Percentiles rank a stretch among this genome's conserved stretches.
These are phyloP conservation scores for Basipetospora chlamydospora DNA, from an alignment of 2,329 filamentous ascomycete species.

Conservation along the genomic window DNA sequence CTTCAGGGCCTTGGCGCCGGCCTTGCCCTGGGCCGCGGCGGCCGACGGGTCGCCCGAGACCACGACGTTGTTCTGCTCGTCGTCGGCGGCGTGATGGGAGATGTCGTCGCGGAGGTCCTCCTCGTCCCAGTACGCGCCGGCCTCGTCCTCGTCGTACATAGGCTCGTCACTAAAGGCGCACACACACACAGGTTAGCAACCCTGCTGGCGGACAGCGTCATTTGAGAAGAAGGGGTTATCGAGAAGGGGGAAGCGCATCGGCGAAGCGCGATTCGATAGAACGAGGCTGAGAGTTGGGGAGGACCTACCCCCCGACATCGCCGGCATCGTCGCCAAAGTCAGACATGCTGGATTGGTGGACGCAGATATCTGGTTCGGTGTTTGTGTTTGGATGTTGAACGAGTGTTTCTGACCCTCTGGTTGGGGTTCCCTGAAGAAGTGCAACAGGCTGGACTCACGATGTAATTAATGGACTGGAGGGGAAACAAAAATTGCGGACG, in stretches of 20 bases:
- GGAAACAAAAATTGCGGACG: slow-evolving; percentile 4
- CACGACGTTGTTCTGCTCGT: slow-evolving; percentile 45
- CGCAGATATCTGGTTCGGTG: no score
- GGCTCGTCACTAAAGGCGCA: slow-evolving; percentile 43
- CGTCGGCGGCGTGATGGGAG: slow-evolving; percentile 35
- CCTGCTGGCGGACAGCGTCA: no score
- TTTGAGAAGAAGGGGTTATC: no score
- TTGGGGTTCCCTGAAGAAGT: slow-evolving; percentile 1
- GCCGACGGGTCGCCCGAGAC: slow-evolving; percentile 48
- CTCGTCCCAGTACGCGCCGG: slow-evolving; percentile 41
- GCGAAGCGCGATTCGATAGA: no score
- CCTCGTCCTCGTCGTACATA: slow-evolving; percentile 57
- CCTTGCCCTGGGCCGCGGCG: slow-evolving; percentile 37
- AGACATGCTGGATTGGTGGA: slow-evolving; percentile 46
- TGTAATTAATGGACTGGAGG: no score
- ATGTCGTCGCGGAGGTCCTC: slow-evolving; percentile 38
- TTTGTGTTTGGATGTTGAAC: no score
- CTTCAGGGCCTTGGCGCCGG: slow-evolving; percentile 41
- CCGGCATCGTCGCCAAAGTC: slow-evolving; percentile 56
- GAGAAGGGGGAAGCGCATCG: background rate
- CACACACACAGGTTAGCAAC: slow-evolving; percentile 10
- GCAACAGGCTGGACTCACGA: background rate
- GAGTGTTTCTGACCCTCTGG: no score
- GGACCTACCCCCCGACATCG: slow-evolving; percentile 40
- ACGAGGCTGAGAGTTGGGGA: no score